These are phyloP conservation scores for Saccharomycopsis guyanensis DNA, from an alignment of 805 yeast species.

Conservation along the genomic window DNA sequence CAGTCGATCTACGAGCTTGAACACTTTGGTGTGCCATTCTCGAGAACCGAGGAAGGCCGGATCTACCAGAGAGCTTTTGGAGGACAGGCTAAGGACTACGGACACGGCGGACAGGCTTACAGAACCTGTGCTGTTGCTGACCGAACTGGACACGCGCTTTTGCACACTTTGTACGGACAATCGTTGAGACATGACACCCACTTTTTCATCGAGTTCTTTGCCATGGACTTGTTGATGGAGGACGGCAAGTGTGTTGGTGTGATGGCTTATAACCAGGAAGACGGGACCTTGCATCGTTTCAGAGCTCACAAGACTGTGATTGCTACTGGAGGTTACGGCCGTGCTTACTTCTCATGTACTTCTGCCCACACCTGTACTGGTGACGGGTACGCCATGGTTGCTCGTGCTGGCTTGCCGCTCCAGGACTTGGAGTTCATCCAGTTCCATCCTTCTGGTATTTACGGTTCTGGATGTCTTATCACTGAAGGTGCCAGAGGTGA, in stretches of 20 bases:
- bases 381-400: slow-evolving; percentile 97
- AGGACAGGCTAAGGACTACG: slow-evolving; percentile 91
- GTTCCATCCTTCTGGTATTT: slow-evolving; percentile 99
- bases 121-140: slow-evolving; percentile 99
- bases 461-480: slow-evolving; percentile 97
- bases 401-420: slow-evolving; percentile 96
- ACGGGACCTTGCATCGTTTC: slow-evolving; percentile 96
- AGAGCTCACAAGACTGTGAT: slow-evolving; percentile 93
- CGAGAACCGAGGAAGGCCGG: slow-evolving; percentile 93
- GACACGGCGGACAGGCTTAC: slow-evolving; percentile 99
- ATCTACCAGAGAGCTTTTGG: slow-evolving; percentile 99
- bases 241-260: slow-evolving; percentile 96
- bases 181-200: slow-evolving; percentile 95
- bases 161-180: slow-evolving; percentile 95
- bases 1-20: slow-evolving; percentile 91
- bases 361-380: slow-evolving; percentile 99
- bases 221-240: slow-evolving; percentile 88
- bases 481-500: slow-evolving; percentile 99
- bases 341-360: slow-evolving; percentile 97
- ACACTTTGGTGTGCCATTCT: slow-evolving; percentile 97
- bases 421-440: slow-evolving; percentile 97
- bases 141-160: slow-evolving; percentile 95
- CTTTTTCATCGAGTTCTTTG: slow-evolving; percentile 95
- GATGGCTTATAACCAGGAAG: slow-evolving; percentile 96
- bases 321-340: slow-evolving; percentile 98